Evolutionary conservation across 148 eudicot genomes (phyloP), one percentile per base, ranked within the genome.

Genomic region (Tetragonia tetragonoides): DNA sequence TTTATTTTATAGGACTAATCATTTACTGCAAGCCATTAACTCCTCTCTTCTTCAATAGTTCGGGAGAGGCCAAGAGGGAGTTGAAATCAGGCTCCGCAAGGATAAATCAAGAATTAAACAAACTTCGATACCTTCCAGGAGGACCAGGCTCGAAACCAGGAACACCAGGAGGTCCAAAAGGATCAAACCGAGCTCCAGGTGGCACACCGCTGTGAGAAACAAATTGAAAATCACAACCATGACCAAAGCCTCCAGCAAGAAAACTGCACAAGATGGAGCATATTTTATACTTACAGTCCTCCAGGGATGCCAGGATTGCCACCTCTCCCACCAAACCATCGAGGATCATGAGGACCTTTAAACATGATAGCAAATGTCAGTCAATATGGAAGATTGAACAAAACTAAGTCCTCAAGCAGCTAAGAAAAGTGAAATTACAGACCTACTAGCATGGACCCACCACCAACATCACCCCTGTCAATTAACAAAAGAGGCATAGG

Each of bases 171-270:
- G 97, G 97, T 40, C 97, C 97, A 86, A 72, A 92, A 20, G 99
- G 99, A 87, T 95, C 99, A 82, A 89, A 95, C 40, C 94, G 91
- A 61, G 94, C 97, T 68, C 99, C 96, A 4, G 94, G 99, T 7
- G 95, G 97, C 57, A 88, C 82, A 73, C 90, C 94, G 60, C 98
- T 92, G 87, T 28, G 24, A 23, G 47, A 80, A 38, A 76, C 16
- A 60, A 80, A 54, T 42, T 60, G 10, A 18, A 4, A 76, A 41
- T 44, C n/a, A 20, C 17, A 44, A 60, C 24, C 23, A 77, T n/a
- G 24, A 40, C 12, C 65, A 10, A 42, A 64, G 15, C 4, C 44
- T 5, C 17, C n/a, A 72, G 15, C 5, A 24, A 18, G 64, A 11
- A 72, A 66, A 6, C 68, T 54, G 61, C 47, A 73, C 39, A 53